Conservation (phyloP, 352 stramenopile species). For the Sclerospora graminicola region DNA sequence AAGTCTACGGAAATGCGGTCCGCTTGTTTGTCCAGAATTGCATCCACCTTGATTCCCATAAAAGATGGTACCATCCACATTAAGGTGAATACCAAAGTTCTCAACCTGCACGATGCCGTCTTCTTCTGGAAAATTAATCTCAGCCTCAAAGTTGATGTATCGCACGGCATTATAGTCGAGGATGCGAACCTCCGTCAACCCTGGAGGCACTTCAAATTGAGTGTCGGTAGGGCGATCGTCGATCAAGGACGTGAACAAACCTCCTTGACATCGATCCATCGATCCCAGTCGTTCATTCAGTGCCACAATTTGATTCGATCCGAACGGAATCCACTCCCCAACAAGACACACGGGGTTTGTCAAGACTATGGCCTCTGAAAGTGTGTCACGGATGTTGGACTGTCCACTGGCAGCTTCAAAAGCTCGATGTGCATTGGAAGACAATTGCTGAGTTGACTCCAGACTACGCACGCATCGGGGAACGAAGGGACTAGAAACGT, state of each 20-base stretch:
- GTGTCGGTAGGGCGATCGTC: conserved; percentile 77
- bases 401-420: conserved; percentile 72
- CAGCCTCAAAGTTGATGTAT: too few species aligned
- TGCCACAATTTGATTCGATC: conserved; percentile 95
- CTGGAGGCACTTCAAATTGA: too few species aligned
- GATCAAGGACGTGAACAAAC: conserved; percentile 91
- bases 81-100: too few species aligned
- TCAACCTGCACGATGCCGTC: too few species aligned
- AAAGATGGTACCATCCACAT: too few species aligned
- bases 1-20: too few species aligned
- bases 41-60: too few species aligned
- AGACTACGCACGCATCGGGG: conserved; percentile 86
- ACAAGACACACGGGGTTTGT: conserved; percentile 95
- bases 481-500: conserved; percentile 95
- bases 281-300: conserved; percentile 96
- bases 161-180: too few species aligned
- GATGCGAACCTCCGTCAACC: too few species aligned
- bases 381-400: conserved; percentile 85
- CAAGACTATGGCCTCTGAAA: conserved; percentile 90
- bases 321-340: conserved; percentile 96
- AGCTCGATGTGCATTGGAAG: conserved; percentile 89
- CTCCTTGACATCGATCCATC: conserved; percentile 92
- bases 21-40: too few species aligned
- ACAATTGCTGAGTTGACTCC: conserved; percentile 68
- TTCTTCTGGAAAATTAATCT: too few species aligned